Evolutionary conservation across 331 rosid genomes (phyloP).

Genomic region (Acacia concinna): DNA sequence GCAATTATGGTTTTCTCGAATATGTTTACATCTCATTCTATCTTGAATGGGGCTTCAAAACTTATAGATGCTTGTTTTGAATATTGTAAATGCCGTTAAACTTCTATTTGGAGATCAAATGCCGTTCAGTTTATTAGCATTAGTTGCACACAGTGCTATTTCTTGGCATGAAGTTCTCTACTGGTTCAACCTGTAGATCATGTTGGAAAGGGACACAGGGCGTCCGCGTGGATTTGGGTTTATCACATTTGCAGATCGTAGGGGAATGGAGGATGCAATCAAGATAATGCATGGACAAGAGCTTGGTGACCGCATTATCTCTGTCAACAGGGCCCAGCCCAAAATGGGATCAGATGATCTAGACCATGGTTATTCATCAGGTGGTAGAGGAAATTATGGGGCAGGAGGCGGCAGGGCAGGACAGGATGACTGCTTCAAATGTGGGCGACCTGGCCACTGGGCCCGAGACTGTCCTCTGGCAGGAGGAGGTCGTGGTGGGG

Average conservation of each 20-base stretch:
- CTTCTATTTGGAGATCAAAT: no score
- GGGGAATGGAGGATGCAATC: conserved; percentile 98
- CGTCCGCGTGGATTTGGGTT: conserved; percentile 98
- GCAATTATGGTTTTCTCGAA: neutral
- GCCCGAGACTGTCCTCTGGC: conserved; percentile 88
- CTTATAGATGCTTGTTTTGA: conserved; percentile 6
- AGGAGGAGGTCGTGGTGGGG: conserved; percentile 66
- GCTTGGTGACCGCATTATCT: conserved; percentile 73
- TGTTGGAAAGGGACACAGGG: conserved; percentile 93
- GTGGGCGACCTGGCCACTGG: conserved; percentile 99
- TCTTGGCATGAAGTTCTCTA: conserved; percentile 39
- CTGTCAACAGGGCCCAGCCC: conserved; percentile 95
- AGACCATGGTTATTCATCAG: conserved; percentile 78
- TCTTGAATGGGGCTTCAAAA: conserved; percentile 7
- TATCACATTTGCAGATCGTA: conserved; percentile 82
- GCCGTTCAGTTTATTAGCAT: conserved; percentile 18
- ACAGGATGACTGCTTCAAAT: conserved; percentile 95
- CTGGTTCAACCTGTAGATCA: conserved; percentile 68
- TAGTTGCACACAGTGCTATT: conserved; percentile 23
- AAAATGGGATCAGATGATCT: conserved; percentile 79
- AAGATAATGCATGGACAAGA: conserved; percentile 94
- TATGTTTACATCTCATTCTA: neutral
- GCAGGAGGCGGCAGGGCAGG: conserved; percentile 74
- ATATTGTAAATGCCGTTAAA: no score
- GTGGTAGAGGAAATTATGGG: conserved; percentile 75